Conservation (phyloP, 2,329 filamentous ascomycete species). For the Sporothrix pseudoabietina region DNA sequence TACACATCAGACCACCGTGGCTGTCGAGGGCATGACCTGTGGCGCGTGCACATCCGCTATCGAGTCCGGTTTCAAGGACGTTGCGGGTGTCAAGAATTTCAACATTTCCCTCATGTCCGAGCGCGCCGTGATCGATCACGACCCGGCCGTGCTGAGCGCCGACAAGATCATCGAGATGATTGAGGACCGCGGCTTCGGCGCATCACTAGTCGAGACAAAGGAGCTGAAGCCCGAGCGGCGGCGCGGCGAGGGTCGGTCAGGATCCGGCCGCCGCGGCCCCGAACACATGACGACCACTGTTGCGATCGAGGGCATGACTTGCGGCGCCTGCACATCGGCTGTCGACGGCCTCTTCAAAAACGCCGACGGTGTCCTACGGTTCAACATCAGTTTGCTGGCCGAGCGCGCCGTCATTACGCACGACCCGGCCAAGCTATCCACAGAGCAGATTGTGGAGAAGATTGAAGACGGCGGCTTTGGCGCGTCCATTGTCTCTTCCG, state of each 20-base stretch:
- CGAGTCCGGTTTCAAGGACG: constrained; percentile 75
- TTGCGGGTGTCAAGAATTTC: constrained; percentile 72
- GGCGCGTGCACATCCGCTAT: constrained; percentile 86
- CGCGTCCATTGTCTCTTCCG: constrained; percentile 77
- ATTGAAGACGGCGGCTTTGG: constrained; percentile 92
- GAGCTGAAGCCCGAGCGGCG: constrained; percentile 45
- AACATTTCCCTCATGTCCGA: constrained; percentile 84
- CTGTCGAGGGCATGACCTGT: constrained; percentile 87
- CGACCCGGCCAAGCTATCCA: constrained; percentile 68
- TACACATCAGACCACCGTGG: constrained; percentile 70
- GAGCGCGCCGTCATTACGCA: constrained; percentile 89
- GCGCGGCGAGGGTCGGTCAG: constrained; percentile 49
- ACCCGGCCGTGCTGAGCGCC: constrained; percentile 57
- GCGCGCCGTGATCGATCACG: constrained; percentile 82
- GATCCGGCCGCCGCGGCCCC: constrained; percentile 52
- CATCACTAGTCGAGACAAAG: constrained; percentile 73
- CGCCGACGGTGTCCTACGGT: constrained; percentile 76
- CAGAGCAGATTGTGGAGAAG: constrained; percentile 75
- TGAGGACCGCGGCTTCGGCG: constrained; percentile 77
- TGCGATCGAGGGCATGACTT: constrained; percentile 95
- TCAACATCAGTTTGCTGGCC: constrained; percentile 92
- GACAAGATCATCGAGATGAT: constrained; percentile 62
- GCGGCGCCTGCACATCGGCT: constrained; percentile 91
- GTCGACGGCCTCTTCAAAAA: constrained; percentile 80
- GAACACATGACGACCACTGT: constrained; percentile 74